Percentiles rank a stretch among this genome's conserved stretches.
Evolutionary conservation across 768 basidiomycete species (phyloP).

Genomic region (Mycena maculata): DNA sequence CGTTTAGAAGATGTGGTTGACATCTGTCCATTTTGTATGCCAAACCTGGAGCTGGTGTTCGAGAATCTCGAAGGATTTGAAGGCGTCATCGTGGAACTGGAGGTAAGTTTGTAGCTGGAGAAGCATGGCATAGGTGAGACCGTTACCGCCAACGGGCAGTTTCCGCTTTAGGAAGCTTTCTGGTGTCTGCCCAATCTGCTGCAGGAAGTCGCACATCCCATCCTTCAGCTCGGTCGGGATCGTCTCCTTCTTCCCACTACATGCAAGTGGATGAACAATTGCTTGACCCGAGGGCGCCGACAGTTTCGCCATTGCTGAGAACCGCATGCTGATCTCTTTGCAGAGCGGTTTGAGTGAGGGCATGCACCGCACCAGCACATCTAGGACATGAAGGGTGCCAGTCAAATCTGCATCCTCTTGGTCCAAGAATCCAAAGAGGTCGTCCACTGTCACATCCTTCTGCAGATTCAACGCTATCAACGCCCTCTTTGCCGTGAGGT

Average conservation of each 20-base stretch:
- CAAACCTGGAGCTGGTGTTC: conserved; percentile 31
- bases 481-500: not conserved
- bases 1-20: conserved; percentile 36
- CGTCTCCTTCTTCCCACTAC: conserved; percentile 7
- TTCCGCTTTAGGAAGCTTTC: conserved; percentile 36
- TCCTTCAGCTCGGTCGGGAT: conserved; percentile 4
- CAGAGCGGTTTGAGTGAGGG: not conserved
- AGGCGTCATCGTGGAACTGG: no score
- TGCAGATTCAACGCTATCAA: not conserved
- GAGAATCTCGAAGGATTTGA: conserved; percentile 28
- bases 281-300: not conserved
- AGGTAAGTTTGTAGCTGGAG: conserved; percentile 19
- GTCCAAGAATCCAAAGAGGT: conserved; percentile 2
- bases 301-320: not conserved
- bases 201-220: not conserved
- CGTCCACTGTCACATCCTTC: conserved; percentile 1
- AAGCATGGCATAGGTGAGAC: conserved; percentile 48
- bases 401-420: conserved; percentile 1
- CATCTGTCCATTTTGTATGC: conserved; percentile 34
- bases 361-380: not conserved
- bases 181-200: conserved; percentile 25
- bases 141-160: conserved; percentile 50
- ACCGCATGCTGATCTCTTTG: not conserved
- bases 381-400: not conserved
- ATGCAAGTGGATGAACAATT: conserved; percentile 3